These are phyloP conservation scores for Smallanthus sonchifolius DNA, from an alignment of 129 eudicot species.

Conservation along the genomic window DNA sequence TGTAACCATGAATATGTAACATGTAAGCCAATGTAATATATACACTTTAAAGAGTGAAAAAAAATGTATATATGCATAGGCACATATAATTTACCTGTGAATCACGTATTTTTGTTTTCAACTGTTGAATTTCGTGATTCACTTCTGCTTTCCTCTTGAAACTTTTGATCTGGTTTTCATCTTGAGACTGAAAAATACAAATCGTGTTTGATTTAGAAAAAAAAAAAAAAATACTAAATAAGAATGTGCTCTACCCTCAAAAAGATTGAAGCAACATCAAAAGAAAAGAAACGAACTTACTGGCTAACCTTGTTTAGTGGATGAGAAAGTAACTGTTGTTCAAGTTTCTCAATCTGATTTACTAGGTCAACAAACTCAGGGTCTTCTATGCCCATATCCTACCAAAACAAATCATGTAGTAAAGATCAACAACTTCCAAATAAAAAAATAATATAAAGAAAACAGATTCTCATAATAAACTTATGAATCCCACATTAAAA, in stretches of 20 bases:
- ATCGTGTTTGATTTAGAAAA: neutral
- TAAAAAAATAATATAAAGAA: neutral
- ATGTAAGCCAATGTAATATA: neutral
- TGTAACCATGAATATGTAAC: neutral
- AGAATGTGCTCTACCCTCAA: neutral
- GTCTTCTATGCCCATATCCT: conserved; percentile 95
- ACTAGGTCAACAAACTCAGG: conserved; percentile 82
- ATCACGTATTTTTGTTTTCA: conserved; percentile 91
- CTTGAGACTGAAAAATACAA: conserved; percentile 67
- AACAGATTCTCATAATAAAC: neutral
- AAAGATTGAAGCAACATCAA: neutral
- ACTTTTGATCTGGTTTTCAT: conserved; percentile 71
- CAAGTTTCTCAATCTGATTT: conserved; percentile 75
- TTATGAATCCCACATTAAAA: neutral
- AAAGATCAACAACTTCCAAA: neutral
- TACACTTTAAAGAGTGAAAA: neutral
- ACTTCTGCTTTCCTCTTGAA: conserved; percentile 95
- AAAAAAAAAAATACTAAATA: neutral
- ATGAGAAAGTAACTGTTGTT: conserved; percentile 63
- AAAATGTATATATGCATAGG: neutral
- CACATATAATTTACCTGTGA: conserved; percentile 61
- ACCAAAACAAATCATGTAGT: conserved; percentile 12
- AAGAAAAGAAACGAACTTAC: neutral
- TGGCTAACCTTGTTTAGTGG: conserved; percentile 70
- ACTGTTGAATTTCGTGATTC: conserved; percentile 94